phyloP scores from a whole-genome alignment of 2,329 filamentous ascomycete genomes.

The Exophiala aquamarina region DNA sequence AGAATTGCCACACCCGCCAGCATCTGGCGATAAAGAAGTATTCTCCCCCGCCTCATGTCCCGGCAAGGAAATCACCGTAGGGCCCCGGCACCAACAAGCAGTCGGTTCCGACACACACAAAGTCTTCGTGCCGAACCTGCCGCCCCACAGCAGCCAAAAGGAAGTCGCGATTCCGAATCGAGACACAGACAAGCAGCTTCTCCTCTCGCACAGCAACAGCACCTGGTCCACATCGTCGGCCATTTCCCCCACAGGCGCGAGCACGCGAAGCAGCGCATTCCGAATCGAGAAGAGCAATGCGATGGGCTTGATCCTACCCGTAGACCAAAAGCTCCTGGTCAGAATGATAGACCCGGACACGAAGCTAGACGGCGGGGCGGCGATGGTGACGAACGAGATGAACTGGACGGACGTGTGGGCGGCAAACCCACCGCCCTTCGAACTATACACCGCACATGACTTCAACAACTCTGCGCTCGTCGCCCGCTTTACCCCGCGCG shows the following conservation, averaged over 20 bases:
- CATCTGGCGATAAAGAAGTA: constrained; percentile 2
- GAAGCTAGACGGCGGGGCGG: background rate
- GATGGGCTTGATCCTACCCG: background rate
- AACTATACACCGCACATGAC: constrained; percentile 7
- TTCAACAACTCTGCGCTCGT: background rate
- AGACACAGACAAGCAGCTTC: background rate
- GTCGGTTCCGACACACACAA: constrained; percentile 3
- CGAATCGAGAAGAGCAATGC: constrained; percentile 6
- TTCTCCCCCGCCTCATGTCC: too few relatives aligned
- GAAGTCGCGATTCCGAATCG: background rate
- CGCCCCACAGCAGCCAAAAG: background rate
- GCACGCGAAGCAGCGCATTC: background rate
- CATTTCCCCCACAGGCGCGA: background rate
- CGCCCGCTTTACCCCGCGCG: background rate
- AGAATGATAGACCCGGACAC: background rate
- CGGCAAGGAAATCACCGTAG: too few relatives aligned
- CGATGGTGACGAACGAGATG: constrained; percentile 5
- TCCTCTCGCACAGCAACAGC: background rate
- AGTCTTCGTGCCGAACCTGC: constrained; percentile 1
- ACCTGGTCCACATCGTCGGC: background rate
- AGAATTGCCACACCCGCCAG: background rate
- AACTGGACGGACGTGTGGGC: background rate
- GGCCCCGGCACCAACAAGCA: too few relatives aligned
- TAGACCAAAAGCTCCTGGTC: constrained; percentile 1
- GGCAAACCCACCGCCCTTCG: constrained; percentile 5